These are phyloP conservation scores for Candida insectorum DNA, from an alignment of 805 yeast genomes.

Conservation along the genomic window DNA sequence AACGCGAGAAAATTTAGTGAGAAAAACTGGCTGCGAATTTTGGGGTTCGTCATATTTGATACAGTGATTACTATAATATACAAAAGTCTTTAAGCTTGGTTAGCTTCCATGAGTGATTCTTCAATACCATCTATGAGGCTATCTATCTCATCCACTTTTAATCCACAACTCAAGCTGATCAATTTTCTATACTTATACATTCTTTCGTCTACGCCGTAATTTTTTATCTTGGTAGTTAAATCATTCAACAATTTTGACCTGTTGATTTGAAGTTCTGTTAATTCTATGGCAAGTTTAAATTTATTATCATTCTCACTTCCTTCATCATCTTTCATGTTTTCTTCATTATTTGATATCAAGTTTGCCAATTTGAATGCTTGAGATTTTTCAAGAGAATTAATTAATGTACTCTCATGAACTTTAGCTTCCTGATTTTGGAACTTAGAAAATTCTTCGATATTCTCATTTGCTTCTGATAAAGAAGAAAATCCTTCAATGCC, in stretches of 20 bases:
- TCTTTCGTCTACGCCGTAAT: conserved; percentile 47
- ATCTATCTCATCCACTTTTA: conserved; percentile 75
- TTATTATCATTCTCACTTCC: conserved; percentile 13
- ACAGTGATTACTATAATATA: no score
- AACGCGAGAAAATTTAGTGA: no score
- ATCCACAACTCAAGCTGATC: conserved; percentile 73
- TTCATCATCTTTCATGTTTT: conserved; percentile 12
- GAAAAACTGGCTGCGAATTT: no score
- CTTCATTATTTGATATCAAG: conserved; percentile 39
- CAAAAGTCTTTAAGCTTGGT: no score
- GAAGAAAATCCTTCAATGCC: conserved; percentile 21
- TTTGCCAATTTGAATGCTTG: conserved; percentile 46
- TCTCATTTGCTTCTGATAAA: conserved; percentile 8
- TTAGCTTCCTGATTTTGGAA: conserved; percentile 15
- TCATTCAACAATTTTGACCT: conserved; percentile 42
- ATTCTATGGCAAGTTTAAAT: conserved; percentile 21
- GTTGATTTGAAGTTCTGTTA: conserved; percentile 52
- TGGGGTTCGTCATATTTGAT: no score
- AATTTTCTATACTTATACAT: conserved; percentile 76
- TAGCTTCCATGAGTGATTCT: conserved; percentile 25
- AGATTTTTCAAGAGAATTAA: conserved; percentile 28
- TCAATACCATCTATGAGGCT: conserved; percentile 79
- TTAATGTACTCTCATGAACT: conserved; percentile 9
- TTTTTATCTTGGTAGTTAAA: conserved; percentile 45
- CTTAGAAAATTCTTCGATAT: conserved; percentile 1